These are phyloP conservation scores for Venturia aucupariae DNA, from an alignment of 2,329 filamentous ascomycete species.

Conservation along the genomic window DNA sequence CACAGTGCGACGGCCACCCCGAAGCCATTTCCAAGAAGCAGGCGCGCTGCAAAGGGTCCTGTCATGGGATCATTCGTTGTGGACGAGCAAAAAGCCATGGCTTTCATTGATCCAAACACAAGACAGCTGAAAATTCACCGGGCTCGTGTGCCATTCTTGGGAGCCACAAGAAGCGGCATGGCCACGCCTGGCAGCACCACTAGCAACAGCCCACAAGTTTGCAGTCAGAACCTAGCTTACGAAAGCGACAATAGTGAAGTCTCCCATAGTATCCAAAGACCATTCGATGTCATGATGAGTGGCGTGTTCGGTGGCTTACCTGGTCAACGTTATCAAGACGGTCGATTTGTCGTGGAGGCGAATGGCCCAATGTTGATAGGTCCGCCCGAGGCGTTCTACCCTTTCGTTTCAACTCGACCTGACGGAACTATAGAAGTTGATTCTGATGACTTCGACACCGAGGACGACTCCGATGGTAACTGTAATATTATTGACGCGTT, in stretches of 20 bases:
- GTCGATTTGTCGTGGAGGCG: slow-evolving; percentile 13
- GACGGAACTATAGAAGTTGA: slow-evolving; percentile 52
- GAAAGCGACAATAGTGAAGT: slow-evolving; percentile 32
- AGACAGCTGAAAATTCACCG: slow-evolving; percentile 21
- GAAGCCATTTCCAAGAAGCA: slow-evolving; percentile 27
- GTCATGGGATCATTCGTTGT: slow-evolving; percentile 26
- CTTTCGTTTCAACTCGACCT: slow-evolving; percentile 47
- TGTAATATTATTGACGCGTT: slow-evolving; percentile 45
- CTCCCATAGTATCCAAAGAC: slow-evolving; percentile 25
- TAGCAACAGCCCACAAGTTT: slow-evolving; percentile 30
- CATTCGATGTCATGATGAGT: slow-evolving; percentile 67
- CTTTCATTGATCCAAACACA: slow-evolving; percentile 24
- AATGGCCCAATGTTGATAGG: slow-evolving; percentile 56
- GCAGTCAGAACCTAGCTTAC: slow-evolving; percentile 24
- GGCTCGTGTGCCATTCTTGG: slow-evolving; percentile 11
- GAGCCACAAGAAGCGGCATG: background rate
- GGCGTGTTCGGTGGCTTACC: slow-evolving; percentile 47
- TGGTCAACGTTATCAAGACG: slow-evolving; percentile 33
- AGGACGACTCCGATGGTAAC: slow-evolving; percentile 42
- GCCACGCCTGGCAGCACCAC: slow-evolving; percentile 24
- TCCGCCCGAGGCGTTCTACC: slow-evolving; percentile 67
- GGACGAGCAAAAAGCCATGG: slow-evolving; percentile 25
- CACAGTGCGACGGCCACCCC: slow-evolving; percentile 27
- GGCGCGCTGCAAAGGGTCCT: slow-evolving; percentile 20
- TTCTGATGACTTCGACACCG: slow-evolving; percentile 44